Evolutionary conservation across 148 eudicot genomes (phyloP).

Genomic region (Chenopodium quinoa): DNA sequence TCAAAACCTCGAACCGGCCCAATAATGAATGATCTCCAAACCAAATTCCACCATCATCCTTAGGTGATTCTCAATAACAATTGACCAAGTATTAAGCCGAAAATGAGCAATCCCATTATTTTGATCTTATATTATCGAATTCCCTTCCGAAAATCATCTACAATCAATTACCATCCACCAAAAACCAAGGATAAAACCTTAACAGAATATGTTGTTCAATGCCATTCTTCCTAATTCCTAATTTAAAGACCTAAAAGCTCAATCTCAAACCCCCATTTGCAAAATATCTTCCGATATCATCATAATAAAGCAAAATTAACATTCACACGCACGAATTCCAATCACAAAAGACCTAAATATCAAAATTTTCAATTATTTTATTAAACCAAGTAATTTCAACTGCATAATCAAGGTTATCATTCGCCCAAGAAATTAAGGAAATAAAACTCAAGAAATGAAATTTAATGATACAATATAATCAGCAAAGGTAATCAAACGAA

Average conservation of each 20-base stretch:
- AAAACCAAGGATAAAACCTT: not conserved
- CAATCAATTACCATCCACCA: not conserved
- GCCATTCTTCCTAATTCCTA: not conserved
- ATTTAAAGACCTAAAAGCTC: constrained; percentile 9
- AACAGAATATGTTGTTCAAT: not conserved
- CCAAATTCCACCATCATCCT: not conserved
- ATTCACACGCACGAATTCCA: not conserved
- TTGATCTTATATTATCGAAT: not conserved
- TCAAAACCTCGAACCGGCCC: not conserved
- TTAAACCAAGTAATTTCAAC: not conserved
- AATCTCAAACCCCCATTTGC: not conserved
- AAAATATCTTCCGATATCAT: not conserved
- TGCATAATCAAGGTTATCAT: not conserved
- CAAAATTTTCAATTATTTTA: not conserved
- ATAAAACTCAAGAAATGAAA: not conserved
- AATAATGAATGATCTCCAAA: not conserved
- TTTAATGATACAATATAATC: not conserved
- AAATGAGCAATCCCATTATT: not conserved
- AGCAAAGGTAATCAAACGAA: not conserved
- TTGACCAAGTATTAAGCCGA: not conserved
- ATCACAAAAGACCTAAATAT: not conserved
- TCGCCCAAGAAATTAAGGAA: not conserved
- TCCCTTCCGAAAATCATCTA: not conserved
- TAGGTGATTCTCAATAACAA: not conserved
- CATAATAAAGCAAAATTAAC: constrained; percentile 9